phyloP scores from a whole-genome alignment of 2,329 filamentous ascomycete genomes.

The Monosporascus sp. region DNA sequence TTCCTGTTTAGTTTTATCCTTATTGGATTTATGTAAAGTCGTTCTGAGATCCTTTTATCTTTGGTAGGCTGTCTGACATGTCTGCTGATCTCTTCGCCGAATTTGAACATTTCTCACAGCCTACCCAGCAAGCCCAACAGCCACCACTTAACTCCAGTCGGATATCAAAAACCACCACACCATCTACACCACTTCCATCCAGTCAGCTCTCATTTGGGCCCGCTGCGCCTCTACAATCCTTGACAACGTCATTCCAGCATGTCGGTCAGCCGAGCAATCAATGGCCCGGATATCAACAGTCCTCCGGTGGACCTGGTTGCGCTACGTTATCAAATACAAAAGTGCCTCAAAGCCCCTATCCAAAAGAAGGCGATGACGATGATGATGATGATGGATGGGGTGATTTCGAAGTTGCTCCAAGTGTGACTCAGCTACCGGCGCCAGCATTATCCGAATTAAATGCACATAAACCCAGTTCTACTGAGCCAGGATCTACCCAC shows the following conservation, averaged over 20 bases:
- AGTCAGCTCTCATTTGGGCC: slow-evolving; percentile 17
- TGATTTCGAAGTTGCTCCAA: slow-evolving; percentile 58
- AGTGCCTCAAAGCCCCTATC: slow-evolving; percentile 4
- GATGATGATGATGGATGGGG: slow-evolving; percentile 64
- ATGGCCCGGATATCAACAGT: slow-evolving; percentile 29
- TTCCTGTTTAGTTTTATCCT: neutral
- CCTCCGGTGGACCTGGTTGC: slow-evolving; percentile 8
- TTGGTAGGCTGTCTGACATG: slow-evolving; percentile 35
- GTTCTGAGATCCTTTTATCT: neutral
- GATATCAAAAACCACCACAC: slow-evolving; percentile 18
- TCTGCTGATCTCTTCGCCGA: slow-evolving; percentile 63
- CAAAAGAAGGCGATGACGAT: slow-evolving; percentile 34
- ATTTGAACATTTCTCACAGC: slow-evolving; percentile 46
- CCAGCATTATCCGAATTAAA: slow-evolving; percentile 1
- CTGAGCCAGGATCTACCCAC: neutral
- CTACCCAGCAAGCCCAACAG: slow-evolving; percentile 13
- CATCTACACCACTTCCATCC: slow-evolving; percentile 4
- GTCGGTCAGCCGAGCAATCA: slow-evolving; percentile 16
- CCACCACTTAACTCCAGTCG: slow-evolving; percentile 1
- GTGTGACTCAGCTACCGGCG: slow-evolving; percentile 16
- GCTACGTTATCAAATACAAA: slow-evolving; percentile 2
- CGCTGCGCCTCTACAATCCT: slow-evolving; percentile 3
- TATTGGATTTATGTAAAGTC: neutral
- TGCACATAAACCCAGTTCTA: neutral
- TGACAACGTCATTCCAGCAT: slow-evolving; percentile 2